Base-by-base conservation (phyloP, 768 basidiomycete species). In the Mycena maculata region DNA sequence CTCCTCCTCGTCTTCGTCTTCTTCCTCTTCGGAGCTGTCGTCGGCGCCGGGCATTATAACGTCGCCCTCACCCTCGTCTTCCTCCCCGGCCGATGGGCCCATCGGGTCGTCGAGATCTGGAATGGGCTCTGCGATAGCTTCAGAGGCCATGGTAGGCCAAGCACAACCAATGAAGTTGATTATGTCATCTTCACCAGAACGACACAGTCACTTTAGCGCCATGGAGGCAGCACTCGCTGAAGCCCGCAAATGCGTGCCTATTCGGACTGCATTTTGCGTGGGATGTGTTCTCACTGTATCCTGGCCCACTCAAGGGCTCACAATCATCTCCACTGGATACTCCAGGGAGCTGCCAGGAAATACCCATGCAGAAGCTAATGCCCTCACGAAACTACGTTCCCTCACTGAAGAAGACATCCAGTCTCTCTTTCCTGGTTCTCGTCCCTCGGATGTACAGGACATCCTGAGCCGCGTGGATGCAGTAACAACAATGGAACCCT, bases 401-500 rank as follows among this genome's bases (percentile, higher is more conserved):
- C 80, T 90, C 41, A 80, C 87, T 2, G 50, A 73, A 10, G 68
- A 77, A 15, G 75, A 89, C 45, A 75, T 92, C 42, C 74, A 81
- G 16, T 68, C 80, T 15, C 74, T 87, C 38, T 83, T 89, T 45
- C 80, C 86, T 2, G 70, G 73, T 5, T 64, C 75, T 12, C 66
- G 71, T 8, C 65, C 77, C 0, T 66, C 79, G 13, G 76, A 76
- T 42, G 65, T 87, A 48, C 81, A 86, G 59, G 80, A 88, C 16
- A 73, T 96, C 28, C 78, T 92, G 44, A 66, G 79, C 22, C 83
- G 83, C 25, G 83, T 89, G 25, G 92, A 95, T 76, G 90, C 93
- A 45, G 99, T 98, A 75, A 97, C 96, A 0, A 99, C 98, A 0
- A 87, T 99, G 83, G 98, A 99, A 75, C 98, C 97, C 12, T 99